Base-by-base conservation (phyloP, 352 stramenopile genomes). In the Blastocystis sp. region DNA sequence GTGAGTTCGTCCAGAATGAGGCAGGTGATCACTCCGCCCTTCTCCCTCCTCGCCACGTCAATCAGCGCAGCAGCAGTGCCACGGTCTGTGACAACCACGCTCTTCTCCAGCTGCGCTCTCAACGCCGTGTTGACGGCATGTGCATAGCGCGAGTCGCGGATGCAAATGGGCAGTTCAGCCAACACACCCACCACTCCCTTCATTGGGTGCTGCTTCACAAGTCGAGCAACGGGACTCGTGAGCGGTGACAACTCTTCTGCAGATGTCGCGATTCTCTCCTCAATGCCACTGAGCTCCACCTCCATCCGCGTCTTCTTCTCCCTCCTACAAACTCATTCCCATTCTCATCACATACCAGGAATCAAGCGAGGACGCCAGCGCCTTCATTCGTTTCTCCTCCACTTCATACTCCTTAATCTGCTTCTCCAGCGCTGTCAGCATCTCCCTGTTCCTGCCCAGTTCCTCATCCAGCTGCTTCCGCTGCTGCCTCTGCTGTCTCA, bases 1-100 rank as follows among this genome's bases (percentile, higher is more conserved):
- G 29, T 29, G 1, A 85, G 55, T 69, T 85, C 74, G 9, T 50
- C 65, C 19, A 85, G 51, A 51, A 85, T 85, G 19, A 85, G 59
- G 60, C 74, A 85, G 21, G 16, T 61, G 26, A 85, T 55, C n/a
- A 26, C 24, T 39, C 61, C 61, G 3, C 29, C 21, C 3, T 69
- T 21, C 26, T 85, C 4, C 10, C 50, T 29, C 6, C 55, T 37
- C 29, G 66, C 29, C 12, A 31, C 9, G 26, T 69, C 55, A n/a
- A 69, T 45, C 3, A 85, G 41, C 35, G n/a, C 9, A 1, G 45
- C 24, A 9, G 74, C 74, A 19, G 74, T 67, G 26, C 50, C 51
- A 55, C 74, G 51, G 24, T 66, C 45, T 67, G 26, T 31, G 4
- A 85, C 74, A 2, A 85, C 74, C 16, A 67, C 29, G 21, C 21